These are phyloP conservation scores for Amaranthus tricolor DNA, from an alignment of 179 eudicot species.

Conservation along the genomic window DNA sequence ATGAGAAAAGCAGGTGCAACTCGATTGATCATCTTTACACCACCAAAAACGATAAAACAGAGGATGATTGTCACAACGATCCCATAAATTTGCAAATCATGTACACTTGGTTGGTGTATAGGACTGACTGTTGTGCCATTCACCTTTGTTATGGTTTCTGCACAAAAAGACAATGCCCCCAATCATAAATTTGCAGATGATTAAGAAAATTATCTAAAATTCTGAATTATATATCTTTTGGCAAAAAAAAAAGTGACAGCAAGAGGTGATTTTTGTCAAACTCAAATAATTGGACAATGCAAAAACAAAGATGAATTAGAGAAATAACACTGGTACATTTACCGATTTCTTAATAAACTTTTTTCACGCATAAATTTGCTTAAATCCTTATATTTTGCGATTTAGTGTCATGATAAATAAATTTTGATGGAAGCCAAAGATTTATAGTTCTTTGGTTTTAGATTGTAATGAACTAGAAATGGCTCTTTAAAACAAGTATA, in stretches of 20 bases:
- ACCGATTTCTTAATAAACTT: too few species aligned
- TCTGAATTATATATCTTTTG: background rate
- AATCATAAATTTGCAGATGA: conserved; percentile 4
- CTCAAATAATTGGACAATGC: background rate
- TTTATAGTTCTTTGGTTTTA: too few species aligned
- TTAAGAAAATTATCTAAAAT: background rate
- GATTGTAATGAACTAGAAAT: too few species aligned
- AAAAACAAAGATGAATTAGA: background rate
- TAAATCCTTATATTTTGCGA: too few species aligned
- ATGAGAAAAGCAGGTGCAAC: conserved; percentile 97
- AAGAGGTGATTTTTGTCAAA: background rate
- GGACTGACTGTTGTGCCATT: conserved; percentile 78
- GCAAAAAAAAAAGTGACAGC: background rate
- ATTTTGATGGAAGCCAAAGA: too few species aligned
- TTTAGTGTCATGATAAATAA: too few species aligned
- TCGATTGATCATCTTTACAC: conserved; percentile 94
- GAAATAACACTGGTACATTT: background rate
- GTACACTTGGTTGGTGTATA: conserved; percentile 74
- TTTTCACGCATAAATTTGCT: too few species aligned
- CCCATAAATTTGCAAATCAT: conserved; percentile 96
- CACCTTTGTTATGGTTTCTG: conserved; percentile 67
- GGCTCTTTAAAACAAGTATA: too few species aligned
- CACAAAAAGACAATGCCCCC: conserved; percentile 19
- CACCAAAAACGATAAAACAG: conserved; percentile 94
- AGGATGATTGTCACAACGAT: conserved; percentile 87